Conservation (phyloP, 805 yeast species). For the Sugiyamaella lignohabitans region DNA sequence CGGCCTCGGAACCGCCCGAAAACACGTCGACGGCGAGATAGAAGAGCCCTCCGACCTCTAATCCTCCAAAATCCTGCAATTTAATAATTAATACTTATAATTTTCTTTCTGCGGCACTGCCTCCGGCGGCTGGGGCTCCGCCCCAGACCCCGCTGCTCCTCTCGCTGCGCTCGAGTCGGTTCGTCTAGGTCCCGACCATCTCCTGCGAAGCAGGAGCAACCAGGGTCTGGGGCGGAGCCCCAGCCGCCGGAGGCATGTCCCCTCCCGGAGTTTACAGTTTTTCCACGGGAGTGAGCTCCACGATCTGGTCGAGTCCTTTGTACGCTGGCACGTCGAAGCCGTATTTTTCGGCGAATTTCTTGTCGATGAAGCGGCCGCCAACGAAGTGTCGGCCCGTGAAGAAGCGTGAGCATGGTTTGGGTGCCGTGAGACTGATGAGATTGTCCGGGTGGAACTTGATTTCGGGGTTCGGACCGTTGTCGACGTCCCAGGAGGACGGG, state of each 20-base stretch:
- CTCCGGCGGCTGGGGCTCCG: too few relatives aligned
- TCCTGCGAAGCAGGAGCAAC: too few relatives aligned
- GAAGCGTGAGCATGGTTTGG: constrained; percentile 72
- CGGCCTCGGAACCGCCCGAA: constrained; percentile 28
- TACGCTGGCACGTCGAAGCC: constrained; percentile 61
- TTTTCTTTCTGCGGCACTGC: background rate
- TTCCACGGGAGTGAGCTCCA: constrained; percentile 22
- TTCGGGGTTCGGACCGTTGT: constrained; percentile 58
- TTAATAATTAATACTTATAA: too few relatives aligned
- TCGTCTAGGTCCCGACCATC: too few relatives aligned
- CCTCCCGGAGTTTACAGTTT: too few relatives aligned
- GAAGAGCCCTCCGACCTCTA: background rate
- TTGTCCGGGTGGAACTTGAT: constrained; percentile 53
- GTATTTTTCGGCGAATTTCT: constrained; percentile 61
- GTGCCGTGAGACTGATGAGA: constrained; percentile 84
- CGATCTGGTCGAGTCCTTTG: constrained; percentile 51
- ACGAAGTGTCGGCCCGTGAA: constrained; percentile 61
- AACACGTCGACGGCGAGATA: constrained; percentile 2
- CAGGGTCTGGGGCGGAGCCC: too few relatives aligned
- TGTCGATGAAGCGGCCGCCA: constrained; percentile 83
- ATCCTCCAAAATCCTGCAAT: background rate
- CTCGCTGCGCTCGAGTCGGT: too few relatives aligned
- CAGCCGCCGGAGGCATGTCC: too few relatives aligned
- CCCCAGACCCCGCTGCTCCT: too few relatives aligned
- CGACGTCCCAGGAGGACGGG: constrained; percentile 98